Evolutionary conservation across 2,329 filamentous ascomycete genomes (phyloP).

Genomic region (Aspergillaceae sp.): DNA sequence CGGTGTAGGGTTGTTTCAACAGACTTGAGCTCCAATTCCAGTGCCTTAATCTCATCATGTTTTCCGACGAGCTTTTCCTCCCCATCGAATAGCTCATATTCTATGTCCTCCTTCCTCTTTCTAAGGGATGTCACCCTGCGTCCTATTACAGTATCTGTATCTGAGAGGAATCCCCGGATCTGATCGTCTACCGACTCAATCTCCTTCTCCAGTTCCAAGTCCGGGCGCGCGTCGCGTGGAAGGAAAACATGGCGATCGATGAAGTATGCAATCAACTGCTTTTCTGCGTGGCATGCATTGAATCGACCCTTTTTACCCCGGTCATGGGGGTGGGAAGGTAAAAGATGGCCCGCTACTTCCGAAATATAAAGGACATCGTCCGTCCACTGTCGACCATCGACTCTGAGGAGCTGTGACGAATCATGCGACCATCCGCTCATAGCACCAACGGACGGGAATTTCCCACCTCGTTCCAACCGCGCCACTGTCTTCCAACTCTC

Average conservation of each 20-base stretch:
- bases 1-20: background rate
- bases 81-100: background rate
- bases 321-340: conserved; percentile 1
- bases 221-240: conserved; percentile 1
- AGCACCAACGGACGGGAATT: too few species aligned
- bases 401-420: too few species aligned
- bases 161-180: background rate
- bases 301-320: background rate
- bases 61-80: background rate
- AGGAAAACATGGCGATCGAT: conserved; percentile 9
- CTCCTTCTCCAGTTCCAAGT: background rate
- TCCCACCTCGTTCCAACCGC: too few species aligned
- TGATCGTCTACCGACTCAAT: background rate
- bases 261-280: conserved; percentile 11
- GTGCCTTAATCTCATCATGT: background rate
- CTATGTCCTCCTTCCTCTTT: background rate
- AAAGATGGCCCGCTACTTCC: background rate
- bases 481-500: too few species aligned
- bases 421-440: too few species aligned
- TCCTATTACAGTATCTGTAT: background rate
- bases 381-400: background rate
- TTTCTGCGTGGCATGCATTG: conserved; percentile 8
- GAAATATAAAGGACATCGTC: background rate
- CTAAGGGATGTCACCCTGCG: background rate
- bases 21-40: background rate